Percentiles rank a stretch among this genome's conserved stretches.
Conservation (phyloP, 116 monocot genomes). For the Posidonia oceanica region DNA sequence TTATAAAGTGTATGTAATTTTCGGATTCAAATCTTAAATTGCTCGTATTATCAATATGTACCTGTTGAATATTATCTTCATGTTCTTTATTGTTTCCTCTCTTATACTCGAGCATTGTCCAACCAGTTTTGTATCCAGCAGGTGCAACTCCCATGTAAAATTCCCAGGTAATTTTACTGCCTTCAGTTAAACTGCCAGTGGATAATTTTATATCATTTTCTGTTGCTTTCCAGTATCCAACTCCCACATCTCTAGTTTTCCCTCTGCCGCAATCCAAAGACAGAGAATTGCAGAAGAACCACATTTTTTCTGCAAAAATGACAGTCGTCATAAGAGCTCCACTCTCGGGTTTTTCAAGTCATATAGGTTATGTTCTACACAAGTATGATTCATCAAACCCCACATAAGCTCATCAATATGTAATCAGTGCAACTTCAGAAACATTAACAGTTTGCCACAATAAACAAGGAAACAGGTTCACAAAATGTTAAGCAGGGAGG, state of each 20-base stretch:
- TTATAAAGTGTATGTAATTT: too few species aligned
- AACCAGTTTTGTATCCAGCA: conserved; percentile 28
- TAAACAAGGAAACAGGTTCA: too few species aligned
- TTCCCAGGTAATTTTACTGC: conserved; percentile 27
- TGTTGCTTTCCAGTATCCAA: conserved; percentile 49
- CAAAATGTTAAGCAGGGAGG: background rate
- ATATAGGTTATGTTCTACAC: too few species aligned
- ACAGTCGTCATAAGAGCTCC: too few species aligned
- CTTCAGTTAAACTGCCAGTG: conserved; percentile 11
- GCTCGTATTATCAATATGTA: too few species aligned
- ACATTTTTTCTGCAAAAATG: conserved; percentile 30
- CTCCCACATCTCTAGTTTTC: conserved; percentile 11
- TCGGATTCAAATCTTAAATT: too few species aligned
- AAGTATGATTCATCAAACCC: background rate
- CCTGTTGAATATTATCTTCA: background rate
- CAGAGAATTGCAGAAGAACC: conserved; percentile 32
- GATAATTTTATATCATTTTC: conserved; percentile 13
- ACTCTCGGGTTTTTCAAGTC: too few species aligned
- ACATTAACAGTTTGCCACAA: too few species aligned
- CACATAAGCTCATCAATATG: background rate
- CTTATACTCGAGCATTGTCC: conserved; percentile 51
- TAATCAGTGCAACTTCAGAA: too few species aligned
- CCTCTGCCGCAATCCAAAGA: conserved; percentile 6
- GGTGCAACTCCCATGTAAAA: conserved; percentile 35
- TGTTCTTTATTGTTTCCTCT: conserved; percentile 11